Evolutionary conservation across 257 asterid genomes (phyloP), one percentile per base, ranked within the genome.

Genomic region (Nicotiana obtusifolia): DNA sequence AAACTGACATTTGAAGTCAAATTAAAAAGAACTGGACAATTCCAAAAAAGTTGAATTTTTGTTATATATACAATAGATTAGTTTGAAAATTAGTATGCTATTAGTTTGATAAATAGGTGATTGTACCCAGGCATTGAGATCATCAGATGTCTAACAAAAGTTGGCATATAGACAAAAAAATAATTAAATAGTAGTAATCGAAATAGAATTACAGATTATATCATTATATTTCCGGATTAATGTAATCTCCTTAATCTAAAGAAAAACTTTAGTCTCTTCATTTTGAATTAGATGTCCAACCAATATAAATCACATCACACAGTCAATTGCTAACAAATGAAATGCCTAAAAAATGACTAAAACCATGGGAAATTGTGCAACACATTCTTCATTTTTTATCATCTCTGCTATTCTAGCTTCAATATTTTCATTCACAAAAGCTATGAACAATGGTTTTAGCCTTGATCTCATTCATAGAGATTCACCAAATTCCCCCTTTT

Each of bases 391-490:
- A 30, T 52, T 65, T 80, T 52, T 53, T 31, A 19, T 37, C 49
- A 13, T 81, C 68, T 60, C 71, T 69, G 49, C 20, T 73, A 85
- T 60, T 59, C 14, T 83, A 53, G 37, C 87, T 82, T 30, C 81
- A 31, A 31, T 82, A 61, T 53, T 77, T 20, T 2, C 64, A 10
- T 33, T 22, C 4, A 41, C 57, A 10, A 82, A 91, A 82, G 91
- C 95, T 47, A 20, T 33, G 31, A 76, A 64, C 52, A 85, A 84
- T 15, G 91, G 93, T 33, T 88, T 91, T 66, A 88, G 83, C 78
- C 11, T 91, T 17, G 91, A 94, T 88, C 91, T 92, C 1, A 87
- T 92, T 10, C 97, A 91, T 53, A 80, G 93, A 82, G 91, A 91
- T 83, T 89, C 94, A 20, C 78, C 90, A 5, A 61, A 80, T 66